Conservation (phyloP, 2,329 filamentous ascomycete genomes). For the Penicillium decumbens region DNA sequence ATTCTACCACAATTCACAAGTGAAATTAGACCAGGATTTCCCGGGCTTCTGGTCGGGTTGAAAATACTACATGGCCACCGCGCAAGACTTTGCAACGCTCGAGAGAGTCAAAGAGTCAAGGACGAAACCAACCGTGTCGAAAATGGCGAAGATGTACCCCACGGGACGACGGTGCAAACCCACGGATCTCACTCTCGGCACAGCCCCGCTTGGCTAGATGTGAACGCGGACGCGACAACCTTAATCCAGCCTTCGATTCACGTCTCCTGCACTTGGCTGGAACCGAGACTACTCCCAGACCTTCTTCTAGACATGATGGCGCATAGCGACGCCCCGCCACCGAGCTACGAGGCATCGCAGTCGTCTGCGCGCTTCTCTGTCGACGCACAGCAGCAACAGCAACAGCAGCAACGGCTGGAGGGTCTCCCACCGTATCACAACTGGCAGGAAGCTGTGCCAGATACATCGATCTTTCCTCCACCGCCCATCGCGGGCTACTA, state of each 20-base stretch:
- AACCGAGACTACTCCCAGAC: not conserved
- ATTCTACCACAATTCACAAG: not conserved
- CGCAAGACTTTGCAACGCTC: not conserved
- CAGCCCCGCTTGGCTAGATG: slow-evolving; percentile 21
- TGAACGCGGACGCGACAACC: not conserved
- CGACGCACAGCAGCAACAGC: not conserved
- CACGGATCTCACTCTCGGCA: slow-evolving; percentile 7
- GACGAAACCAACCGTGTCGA: not conserved
- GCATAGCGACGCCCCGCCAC: slow-evolving; percentile 7
- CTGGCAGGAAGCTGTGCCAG: slow-evolving; percentile 56
- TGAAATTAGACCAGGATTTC: not conserved
- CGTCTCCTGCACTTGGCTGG: not conserved
- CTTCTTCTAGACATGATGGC: not conserved
- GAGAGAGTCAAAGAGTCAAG: not conserved
- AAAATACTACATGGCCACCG: not conserved
- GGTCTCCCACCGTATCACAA: slow-evolving; percentile 51
- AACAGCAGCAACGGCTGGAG: not conserved
- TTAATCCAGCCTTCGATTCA: not conserved
- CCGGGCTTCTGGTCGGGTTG: not conserved
- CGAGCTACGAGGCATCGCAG: slow-evolving; percentile 21
- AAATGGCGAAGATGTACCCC: not conserved
- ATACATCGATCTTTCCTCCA: slow-evolving; percentile 56
- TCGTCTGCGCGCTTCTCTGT: not conserved
- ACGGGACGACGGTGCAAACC: too few species aligned
- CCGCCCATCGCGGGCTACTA: slow-evolving; percentile 54